Conservation (phyloP, 768 basidiomycete species). For the Hirschioporus abietinus region DNA sequence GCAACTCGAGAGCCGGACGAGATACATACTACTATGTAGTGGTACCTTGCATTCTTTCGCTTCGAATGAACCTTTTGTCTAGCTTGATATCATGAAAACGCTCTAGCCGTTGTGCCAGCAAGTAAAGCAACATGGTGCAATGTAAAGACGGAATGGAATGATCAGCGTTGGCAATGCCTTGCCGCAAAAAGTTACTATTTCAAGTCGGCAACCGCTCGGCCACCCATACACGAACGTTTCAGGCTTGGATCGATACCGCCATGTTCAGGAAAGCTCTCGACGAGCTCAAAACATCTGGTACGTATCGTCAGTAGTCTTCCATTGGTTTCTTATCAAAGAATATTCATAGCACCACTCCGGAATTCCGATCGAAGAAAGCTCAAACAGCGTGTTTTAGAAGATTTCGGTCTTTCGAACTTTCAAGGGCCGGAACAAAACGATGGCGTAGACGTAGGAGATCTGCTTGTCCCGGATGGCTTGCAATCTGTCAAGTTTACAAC, state of each 20-base stretch:
- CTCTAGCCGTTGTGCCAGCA: too few relatives aligned
- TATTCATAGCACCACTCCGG: conserved; percentile 50
- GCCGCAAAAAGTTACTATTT: too few relatives aligned
- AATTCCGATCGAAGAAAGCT: conserved; percentile 72
- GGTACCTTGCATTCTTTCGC: too few relatives aligned
- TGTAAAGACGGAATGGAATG: too few relatives aligned
- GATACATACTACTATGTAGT: too few relatives aligned
- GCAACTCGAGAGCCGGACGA: too few relatives aligned
- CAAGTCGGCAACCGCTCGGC: too few relatives aligned
- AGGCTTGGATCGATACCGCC: not conserved
- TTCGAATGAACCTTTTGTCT: too few relatives aligned
- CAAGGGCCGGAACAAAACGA: not conserved
- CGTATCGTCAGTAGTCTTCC: not conserved
- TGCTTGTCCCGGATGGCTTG: conserved; percentile 71
- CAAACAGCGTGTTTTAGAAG: conserved; percentile 47
- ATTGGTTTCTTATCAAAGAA: not conserved
- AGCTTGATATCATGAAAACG: too few relatives aligned
- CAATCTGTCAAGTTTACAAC: conserved; percentile 63
- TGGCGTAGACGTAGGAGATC: conserved; percentile 54
- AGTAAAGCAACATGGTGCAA: too few relatives aligned
- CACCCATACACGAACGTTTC: not conserved
- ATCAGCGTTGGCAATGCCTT: too few relatives aligned
- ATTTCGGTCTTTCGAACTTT: conserved; percentile 31
- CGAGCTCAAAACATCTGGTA: conserved; percentile 63
- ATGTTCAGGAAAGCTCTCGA: conserved; percentile 81